phyloP scores from a whole-genome alignment of 495 filamentous ascomycete species.

The Lophiotrema nucula region DNA sequence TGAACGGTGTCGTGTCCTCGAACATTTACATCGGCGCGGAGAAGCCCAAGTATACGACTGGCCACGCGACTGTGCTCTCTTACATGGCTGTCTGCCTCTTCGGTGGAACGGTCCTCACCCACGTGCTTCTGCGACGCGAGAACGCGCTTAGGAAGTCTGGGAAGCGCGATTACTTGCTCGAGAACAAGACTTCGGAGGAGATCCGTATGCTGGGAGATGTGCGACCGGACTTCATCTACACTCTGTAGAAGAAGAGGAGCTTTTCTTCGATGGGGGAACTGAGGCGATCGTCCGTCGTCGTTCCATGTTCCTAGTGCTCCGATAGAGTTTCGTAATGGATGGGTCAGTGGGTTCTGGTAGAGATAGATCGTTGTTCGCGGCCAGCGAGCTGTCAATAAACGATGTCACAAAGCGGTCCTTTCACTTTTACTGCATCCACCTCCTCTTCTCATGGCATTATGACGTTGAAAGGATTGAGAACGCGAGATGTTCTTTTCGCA shows the following conservation, averaged over 20 bases:
- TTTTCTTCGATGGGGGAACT: too few relatives aligned
- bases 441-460: too few relatives aligned
- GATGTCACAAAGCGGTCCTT: too few relatives aligned
- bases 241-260: slow-evolving; percentile 20
- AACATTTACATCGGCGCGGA: slow-evolving; percentile 65
- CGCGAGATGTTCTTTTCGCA: too few relatives aligned
- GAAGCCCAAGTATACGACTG: slow-evolving; percentile 55
- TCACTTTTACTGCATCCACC: too few relatives aligned
- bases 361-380: too few relatives aligned
- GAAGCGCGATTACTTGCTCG: slow-evolving; percentile 66
- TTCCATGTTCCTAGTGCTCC: too few relatives aligned
- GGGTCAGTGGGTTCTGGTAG: too few relatives aligned
- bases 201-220: slow-evolving; percentile 65
- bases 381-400: too few relatives aligned
- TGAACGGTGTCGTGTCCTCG: slow-evolving; percentile 80
- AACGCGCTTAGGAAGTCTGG: slow-evolving; percentile 61
- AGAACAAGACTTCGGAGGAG: slow-evolving; percentile 58
- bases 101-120: slow-evolving; percentile 64
- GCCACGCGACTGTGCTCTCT: slow-evolving; percentile 59
- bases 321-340: too few relatives aligned
- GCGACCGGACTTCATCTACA: slow-evolving; percentile 31
- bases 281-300: too few relatives aligned
- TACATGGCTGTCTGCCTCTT: slow-evolving; percentile 63
- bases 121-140: slow-evolving; percentile 60
- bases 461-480: too few relatives aligned